Conservation (phyloP, 106 monocot species). For the Phalaenopsis equestris region DNA sequence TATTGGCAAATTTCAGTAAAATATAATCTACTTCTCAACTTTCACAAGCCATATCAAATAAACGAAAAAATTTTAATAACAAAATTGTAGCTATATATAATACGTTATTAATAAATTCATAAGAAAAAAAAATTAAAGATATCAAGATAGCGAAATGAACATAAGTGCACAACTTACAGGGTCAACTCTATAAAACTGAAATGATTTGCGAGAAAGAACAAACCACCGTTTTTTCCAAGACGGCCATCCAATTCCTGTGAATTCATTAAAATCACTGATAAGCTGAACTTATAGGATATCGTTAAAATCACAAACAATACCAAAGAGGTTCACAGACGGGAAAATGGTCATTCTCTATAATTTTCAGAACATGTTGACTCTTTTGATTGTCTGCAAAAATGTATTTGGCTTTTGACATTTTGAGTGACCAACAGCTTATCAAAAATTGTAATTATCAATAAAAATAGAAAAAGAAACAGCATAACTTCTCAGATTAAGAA, state of each 20-base stretch:
- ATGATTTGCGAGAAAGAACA: slow-evolving; percentile 11
- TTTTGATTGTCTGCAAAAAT: neutral
- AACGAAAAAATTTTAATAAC: neutral
- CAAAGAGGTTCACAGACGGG: neutral
- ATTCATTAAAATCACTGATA: neutral
- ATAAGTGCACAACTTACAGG: slow-evolving; percentile 7
- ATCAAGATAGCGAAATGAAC: neutral
- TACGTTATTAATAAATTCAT: slow-evolving; percentile 1
- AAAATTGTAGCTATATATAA: neutral
- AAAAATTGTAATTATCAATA: too few species aligned
- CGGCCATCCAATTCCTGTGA: slow-evolving; percentile 10
- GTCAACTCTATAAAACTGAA: slow-evolving; percentile 7
- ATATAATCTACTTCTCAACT: neutral
- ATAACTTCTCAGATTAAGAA: too few species aligned
- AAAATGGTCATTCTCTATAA: neutral
- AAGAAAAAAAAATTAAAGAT: neutral
- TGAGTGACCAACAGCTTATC: too few species aligned
- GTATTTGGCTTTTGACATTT: too few species aligned
- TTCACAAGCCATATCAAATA: neutral
- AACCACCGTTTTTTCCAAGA: slow-evolving; percentile 13
- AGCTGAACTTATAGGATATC: neutral
- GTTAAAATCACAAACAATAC: neutral
- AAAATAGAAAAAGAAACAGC: too few species aligned
- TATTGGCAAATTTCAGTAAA: neutral
- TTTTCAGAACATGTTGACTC: neutral